Base-by-base conservation (phyloP, 1,139 yeast species). In the Casaregolazyma suthepensis region DNA sequence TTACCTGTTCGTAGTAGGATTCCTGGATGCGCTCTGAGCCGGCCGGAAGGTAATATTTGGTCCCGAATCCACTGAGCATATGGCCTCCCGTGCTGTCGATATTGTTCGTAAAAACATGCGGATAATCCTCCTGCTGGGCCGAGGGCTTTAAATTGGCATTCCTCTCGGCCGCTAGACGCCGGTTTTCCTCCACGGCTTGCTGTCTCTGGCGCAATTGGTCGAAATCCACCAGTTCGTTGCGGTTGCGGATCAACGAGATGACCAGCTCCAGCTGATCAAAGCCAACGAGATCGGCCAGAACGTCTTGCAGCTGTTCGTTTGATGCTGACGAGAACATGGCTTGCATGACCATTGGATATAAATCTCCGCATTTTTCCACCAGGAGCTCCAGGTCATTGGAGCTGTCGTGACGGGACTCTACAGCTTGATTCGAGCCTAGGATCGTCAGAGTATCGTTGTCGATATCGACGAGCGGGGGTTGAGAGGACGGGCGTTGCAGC, bases 181-280 rank as follows among this genome's bases (percentile, higher is more conserved):
- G 44, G 29, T 26, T 44, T 20, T 38, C 43, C 12, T 45, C 44
- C 15, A 44, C 37, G 7, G 22, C 49, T 87, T 75, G 54, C 83
- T 85, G 52, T 76, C 80, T 1, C 81, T 42, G 43, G 17, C 29
- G 38, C 38, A 18, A 23, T 13, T 20, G 44, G 15, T 58, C 52
- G 43, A 35, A 56, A 1, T 52, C 56, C 12, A 56, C 51, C 45
- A 57, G 31, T 18, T 54, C 54, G 13, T 48, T 44, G 60, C 81
- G 78, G 53, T 82, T 73, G 55, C 81, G 81, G 2, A 91, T 67
- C 15, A 93, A 71, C 52, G 78, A 80, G 1, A 90, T 76, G 9
- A 90, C 86, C 52, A 90, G 69, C 52, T 89, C 96, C 57, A 93
- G 78, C 63, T 89, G 86, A 40, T 89, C 96, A 62, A 83, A 86